phyloP scores from a whole-genome alignment of 1,284 basidiomycete species.

The Leccinum pachyderme region DNA sequence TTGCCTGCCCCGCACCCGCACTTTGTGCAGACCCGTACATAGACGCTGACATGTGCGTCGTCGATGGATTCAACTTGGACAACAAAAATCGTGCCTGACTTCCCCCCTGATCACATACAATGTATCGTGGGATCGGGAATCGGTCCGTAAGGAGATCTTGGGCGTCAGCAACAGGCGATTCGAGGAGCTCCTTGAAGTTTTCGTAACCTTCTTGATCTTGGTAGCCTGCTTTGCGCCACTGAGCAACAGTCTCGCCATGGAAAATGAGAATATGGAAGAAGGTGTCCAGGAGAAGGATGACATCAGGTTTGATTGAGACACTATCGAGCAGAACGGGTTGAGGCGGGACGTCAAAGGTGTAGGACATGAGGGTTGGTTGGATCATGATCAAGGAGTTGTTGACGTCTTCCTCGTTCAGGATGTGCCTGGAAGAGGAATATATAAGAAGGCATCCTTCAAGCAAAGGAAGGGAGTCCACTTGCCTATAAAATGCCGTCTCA shows the following conservation, averaged over 20 bases:
- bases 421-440: slow-evolving; percentile 58
- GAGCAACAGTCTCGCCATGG: slow-evolving; percentile 96
- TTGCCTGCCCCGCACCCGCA: slow-evolving; percentile 79
- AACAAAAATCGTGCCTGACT: slow-evolving; percentile 97
- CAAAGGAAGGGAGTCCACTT: slow-evolving; percentile 20
- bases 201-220: slow-evolving; percentile 99
- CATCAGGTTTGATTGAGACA: slow-evolving; percentile 96
- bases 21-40: slow-evolving; percentile 78
- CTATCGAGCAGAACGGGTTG: slow-evolving; percentile 97
- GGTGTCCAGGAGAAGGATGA: slow-evolving; percentile 96
- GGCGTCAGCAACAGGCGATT: slow-evolving; percentile 77
- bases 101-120: slow-evolving; percentile 97
- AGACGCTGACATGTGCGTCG: slow-evolving; percentile 91
- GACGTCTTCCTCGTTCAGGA: slow-evolving; percentile 96
- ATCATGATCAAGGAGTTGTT: slow-evolving; percentile 99
- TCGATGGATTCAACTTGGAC: slow-evolving; percentile 96
- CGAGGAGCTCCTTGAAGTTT: slow-evolving; percentile 95
- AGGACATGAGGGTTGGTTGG: slow-evolving; percentile 99
- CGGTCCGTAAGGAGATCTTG: slow-evolving; percentile 95
- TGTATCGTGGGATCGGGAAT: slow-evolving; percentile 96
- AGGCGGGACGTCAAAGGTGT: slow-evolving; percentile 88
- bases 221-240: slow-evolving; percentile 99
- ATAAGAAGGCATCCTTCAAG: slow-evolving; percentile 4
- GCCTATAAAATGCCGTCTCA: slow-evolving; percentile 98
- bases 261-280: slow-evolving; percentile 99